Base-by-base conservation (phyloP, 305 asterid species). In the Plantago coronopus region DNA sequence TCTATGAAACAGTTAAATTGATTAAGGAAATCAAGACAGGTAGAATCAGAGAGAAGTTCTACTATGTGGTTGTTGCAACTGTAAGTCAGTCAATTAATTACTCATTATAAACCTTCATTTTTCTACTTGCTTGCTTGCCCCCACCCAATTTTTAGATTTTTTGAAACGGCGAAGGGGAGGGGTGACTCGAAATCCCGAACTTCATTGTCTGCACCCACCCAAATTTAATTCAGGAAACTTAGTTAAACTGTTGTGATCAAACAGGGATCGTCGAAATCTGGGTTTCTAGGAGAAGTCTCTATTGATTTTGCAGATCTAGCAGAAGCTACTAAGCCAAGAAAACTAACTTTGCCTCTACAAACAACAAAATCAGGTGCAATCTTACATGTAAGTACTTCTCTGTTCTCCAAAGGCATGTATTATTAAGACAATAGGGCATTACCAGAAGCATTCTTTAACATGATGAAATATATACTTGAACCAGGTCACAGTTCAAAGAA, bases 181-280 rank as follows among this genome's bases (percentile, higher is more conserved):
- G n/a, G n/a, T n/a, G n/a, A n/a, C n/a, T n/a, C n/a, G n/a, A n/a
- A n/a, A n/a, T n/a, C n/a, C n/a, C n/a, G n/a, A n/a, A n/a, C n/a
- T n/a, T n/a, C n/a, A n/a, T n/a, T n/a, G n/a, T n/a, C n/a, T n/a
- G n/a, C n/a, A n/a, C n/a, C n/a, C n/a, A n/a, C n/a, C n/a, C n/a
- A n/a, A n/a, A n/a, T 4, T 27, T 8, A 27, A 8, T 27, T 1
- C 2, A 27, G 34, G 34, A 5, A 27, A 27, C 7, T 27, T 27
- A 46, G 20, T 54, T 27, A 62, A 19, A 57, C 4, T 64, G 50
- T 47, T 63, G 51, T 22, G 47, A 40, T 69, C 48, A 67, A 74
- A 57, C 89, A 91, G 98, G 95, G 95, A 40, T 88, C 98, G 66
- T 86, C 96, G 17, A 91, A 88, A 73, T 65, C 96, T 51, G 95